Evolutionary conservation across 1,139 yeast genomes (phyloP), one percentile per base, ranked within the genome.

Genomic region (Diutina scorzettiae): DNA sequence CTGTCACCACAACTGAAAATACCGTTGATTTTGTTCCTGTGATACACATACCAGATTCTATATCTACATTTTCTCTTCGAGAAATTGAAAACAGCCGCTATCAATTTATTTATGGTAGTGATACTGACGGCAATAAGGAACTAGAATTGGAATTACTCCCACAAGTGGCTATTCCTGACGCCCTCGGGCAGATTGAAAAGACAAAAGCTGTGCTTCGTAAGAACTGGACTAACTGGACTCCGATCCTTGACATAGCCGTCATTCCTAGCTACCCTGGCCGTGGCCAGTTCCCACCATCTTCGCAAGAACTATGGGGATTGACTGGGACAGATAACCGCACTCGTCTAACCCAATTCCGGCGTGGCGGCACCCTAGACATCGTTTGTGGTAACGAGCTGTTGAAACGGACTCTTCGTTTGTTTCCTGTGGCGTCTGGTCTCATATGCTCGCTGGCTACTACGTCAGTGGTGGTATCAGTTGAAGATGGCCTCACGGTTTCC

Each of bases 51-150:
- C 28, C 28, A 17, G 39, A 34, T n/a, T n/a, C 39, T 4, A 34
- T 34, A 7, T 23, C 25, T 8, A 14, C 25, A 6, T 34, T 34
- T 23, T 8, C 14, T n/a, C n/a, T 34, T 7, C 16, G n/a, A 9
- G 17, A 14, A 21, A 23, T 34, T 6, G n/a, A 20, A 5, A 19
- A 23, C 5, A 12, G 9, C 18, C 20, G 18, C 9, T 23, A 34
- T 23, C 39, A 34, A 14, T 34, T 34, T n/a, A 34, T 34, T 23
- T 34, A 34, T 34, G 39, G 39, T 5, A 21, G 39, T 23, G 39
- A 34, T 23, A 34, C 39, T 9, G 39, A 34, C 23, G 39, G 39
- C 3, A 34, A 34, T 14, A 34, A 34, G 25, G 39, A 34, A 6
- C 28, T 34, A 4, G 39, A 34, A 14, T 20, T 34, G 3, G 39